Conservation (phyloP, 768 basidiomycete species). For the Lactarius akahatsu region DNA sequence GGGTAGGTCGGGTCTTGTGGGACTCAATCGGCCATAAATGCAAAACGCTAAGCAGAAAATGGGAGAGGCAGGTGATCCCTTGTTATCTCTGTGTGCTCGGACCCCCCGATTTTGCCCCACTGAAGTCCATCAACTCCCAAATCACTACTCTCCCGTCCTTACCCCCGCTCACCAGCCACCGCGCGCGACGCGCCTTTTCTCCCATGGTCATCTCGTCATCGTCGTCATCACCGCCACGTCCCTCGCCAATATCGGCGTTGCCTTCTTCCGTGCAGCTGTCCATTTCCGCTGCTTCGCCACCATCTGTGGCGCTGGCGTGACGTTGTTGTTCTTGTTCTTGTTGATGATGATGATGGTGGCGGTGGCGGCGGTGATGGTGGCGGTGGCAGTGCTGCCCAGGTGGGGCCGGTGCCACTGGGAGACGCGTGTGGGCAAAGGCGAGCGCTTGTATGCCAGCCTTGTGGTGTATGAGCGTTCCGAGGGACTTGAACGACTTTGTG, state of each 20-base stretch:
- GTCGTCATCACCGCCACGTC: neutral
- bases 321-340: neutral
- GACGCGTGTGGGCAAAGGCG: constrained; percentile 53
- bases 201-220: constrained; percentile 23
- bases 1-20: neutral
- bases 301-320: neutral
- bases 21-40: neutral
- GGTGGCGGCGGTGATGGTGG: neutral
- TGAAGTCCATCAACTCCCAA: constrained; percentile 29
- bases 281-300: neutral
- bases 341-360: neutral
- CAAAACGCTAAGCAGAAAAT: neutral
- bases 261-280: neutral
- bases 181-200: constrained; percentile 22
- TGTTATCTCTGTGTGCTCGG: neutral
- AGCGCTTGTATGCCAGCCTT: constrained; percentile 73
- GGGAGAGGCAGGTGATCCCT: neutral
- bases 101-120: neutral
- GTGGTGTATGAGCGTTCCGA: constrained; percentile 85
- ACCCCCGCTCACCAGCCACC: constrained; percentile 29
- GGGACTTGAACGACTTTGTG: constrained; percentile 71
- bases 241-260: neutral
- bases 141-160: constrained; percentile 28
- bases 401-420: neutral
- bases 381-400: neutral